Evolutionary conservation across 1,284 basidiomycete genomes (phyloP), one percentile per base, ranked within the genome.

Genomic region (Fomitopsis schrenkii): DNA sequence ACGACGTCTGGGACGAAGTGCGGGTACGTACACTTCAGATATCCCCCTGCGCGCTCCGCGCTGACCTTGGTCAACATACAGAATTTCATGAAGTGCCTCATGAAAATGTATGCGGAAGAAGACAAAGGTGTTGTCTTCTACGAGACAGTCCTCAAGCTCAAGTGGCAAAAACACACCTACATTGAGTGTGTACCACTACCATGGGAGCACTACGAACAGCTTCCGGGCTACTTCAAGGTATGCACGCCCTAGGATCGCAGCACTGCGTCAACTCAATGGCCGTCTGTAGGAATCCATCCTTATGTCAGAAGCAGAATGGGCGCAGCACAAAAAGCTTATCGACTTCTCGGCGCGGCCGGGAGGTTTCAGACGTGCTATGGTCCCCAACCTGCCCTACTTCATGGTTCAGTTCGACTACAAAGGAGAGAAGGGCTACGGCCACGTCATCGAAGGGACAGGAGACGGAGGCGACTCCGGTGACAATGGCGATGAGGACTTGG

Each of bases 1-100:
- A 98, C 66, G 97, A 99, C 70, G 92, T 96, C 42, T 99, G 97
- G 97, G 95, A 97, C 63, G 95, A 98, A 83, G 87, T 95, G 61
- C 83, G 83, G 75, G 95, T 96, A 71, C 60, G 90, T 79, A 3
- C 6, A n/a, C 28, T 17, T 8, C 28, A 22, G 22, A 22, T 22
- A 22, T 22, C 22, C 22, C 22, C 22, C 22, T 22, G 22, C 22
- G 22, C 22, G 22, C 22, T 22, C 22, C 22, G 22, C 22, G 22
- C 19, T 46, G 17, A 46, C 19, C 19, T 3, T 26, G 6, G 6
- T 6, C 22, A 5, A 14, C 41, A 6, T 46, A 28, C 63, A 97
- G 94, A 99, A 99, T 73, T 99, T 98, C 72, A 98, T 98, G 95
- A 99, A 99, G 77, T 97, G 94, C 68, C 79, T 99, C 17, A 97